Percentiles rank a stretch among this genome's conserved stretches.
phyloP scores from a whole-genome alignment of 495 filamentous ascomycete genomes.

The Talaromyces ruber region DNA sequence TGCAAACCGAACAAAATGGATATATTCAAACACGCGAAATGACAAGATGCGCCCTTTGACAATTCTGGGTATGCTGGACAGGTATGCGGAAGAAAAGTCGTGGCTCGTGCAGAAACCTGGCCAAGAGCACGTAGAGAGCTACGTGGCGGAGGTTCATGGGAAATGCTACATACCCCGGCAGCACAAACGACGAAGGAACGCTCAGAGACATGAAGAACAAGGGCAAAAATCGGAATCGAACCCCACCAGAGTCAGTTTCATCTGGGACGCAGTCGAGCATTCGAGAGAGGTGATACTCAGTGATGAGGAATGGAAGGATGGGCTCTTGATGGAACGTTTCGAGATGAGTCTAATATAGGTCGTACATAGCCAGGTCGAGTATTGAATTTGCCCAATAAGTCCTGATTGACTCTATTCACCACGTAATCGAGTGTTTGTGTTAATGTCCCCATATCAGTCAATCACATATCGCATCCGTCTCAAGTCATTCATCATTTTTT shows the following conservation, averaged over 20 bases:
- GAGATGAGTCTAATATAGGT: not conserved
- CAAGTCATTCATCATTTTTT: not conserved
- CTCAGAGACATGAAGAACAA: not conserved
- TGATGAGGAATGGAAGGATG: not conserved
- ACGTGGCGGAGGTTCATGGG: not conserved
- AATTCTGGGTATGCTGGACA: not conserved
- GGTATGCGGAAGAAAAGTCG: not conserved
- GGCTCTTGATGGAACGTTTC: not conserved
- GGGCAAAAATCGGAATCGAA: not conserved
- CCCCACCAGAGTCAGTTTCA: not conserved
- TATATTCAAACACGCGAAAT: not conserved
- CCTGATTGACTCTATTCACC: not conserved
- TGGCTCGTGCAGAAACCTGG: not conserved
- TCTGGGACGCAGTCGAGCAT: not conserved
- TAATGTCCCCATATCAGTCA: not conserved
- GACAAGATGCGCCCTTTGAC: not conserved
- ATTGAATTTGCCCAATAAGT: not conserved
- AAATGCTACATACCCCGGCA: not conserved
- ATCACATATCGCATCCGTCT: not conserved
- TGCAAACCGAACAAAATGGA: not conserved
- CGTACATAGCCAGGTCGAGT: not conserved
- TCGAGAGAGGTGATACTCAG: not conserved
- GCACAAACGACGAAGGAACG: not conserved
- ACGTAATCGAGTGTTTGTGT: not conserved
- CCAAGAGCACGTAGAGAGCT: not conserved